phyloP scores from a whole-genome alignment of 2,329 filamentous ascomycete genomes.

The Fusarium musae region DNA sequence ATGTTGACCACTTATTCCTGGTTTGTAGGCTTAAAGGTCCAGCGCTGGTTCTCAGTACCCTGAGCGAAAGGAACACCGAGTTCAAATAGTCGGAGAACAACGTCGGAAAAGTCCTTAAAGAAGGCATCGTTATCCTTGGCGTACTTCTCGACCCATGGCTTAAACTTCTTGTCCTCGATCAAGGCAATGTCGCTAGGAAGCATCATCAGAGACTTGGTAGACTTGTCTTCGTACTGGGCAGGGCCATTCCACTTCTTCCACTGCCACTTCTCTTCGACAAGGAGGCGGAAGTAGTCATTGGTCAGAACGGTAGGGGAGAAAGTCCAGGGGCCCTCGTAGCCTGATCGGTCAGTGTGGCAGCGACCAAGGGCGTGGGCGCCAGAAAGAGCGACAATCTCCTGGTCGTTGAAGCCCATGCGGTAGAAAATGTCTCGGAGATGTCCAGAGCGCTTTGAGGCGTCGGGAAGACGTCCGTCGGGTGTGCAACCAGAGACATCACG shows the following conservation, averaged over 20 bases:
- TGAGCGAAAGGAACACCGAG: conserved; percentile 89
- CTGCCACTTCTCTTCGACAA: conserved; percentile 92
- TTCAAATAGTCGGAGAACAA: conserved; percentile 86
- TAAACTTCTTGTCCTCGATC: conserved; percentile 88
- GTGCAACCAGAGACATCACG: conserved; percentile 86
- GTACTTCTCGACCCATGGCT: conserved; percentile 83
- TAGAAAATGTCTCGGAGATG: conserved; percentile 93
- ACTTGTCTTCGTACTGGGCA: conserved; percentile 87
- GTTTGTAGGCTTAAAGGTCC: conserved; percentile 70
- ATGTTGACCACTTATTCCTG: conserved; percentile 43
- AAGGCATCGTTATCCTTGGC: conserved; percentile 91
- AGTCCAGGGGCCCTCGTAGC: conserved; percentile 90
- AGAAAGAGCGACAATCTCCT: conserved; percentile 90
- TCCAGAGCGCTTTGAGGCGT: conserved; percentile 79
- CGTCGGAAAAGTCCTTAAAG: conserved; percentile 91
- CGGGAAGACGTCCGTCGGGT: conserved; percentile 87
- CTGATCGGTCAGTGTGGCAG: conserved; percentile 88
- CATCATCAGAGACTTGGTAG: conserved; percentile 94
- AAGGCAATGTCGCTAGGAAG: conserved; percentile 91
- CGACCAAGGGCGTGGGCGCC: conserved; percentile 90
- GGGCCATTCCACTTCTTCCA: conserved; percentile 93
- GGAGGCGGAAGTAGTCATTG: conserved; percentile 93
- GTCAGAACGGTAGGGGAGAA: conserved; percentile 91
- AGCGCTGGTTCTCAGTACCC: conserved; percentile 65
- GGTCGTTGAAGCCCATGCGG: conserved; percentile 98